A percentile compares a stretch with the other conserved stretches of the same genome.
These are phyloP conservation scores for Fraxinus baroniana DNA, from an alignment of 305 asterid genomes.

Conservation along the genomic window DNA sequence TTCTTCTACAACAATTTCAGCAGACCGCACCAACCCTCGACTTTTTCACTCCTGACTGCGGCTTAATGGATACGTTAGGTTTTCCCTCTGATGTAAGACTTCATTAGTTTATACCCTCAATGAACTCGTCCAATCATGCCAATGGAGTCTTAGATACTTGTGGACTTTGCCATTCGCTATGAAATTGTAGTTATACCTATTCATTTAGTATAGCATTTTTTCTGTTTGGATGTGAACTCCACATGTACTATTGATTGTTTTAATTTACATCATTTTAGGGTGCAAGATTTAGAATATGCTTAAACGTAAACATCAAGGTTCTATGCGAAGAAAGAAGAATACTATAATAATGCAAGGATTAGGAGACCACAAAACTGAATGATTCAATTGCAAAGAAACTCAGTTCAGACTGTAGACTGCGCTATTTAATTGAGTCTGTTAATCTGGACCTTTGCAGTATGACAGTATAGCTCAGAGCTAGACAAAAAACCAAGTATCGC, in stretches of 20 bases:
- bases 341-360: background rate
- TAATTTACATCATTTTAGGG: background rate
- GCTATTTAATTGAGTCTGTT: background rate
- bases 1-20: background rate
- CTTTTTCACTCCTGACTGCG: background rate
- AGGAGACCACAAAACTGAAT: too few relatives aligned
- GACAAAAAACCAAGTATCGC: background rate
- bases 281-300: background rate
- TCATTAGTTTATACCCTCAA: background rate
- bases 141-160: background rate
- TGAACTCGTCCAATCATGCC: background rate
- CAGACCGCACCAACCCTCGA: background rate
- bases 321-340: too few relatives aligned
- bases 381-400: too few relatives aligned
- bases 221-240: background rate
- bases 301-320: background rate
- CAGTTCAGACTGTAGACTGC: too few relatives aligned
- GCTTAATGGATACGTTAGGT: background rate
- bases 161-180: too few relatives aligned
- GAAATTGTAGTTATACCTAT: background rate
- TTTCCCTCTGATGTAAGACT: background rate
- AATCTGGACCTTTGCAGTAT: background rate
- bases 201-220: background rate
- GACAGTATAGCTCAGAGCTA: background rate
- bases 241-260: too few relatives aligned